Percentiles rank a stretch among this genome's conserved stretches.
These are phyloP conservation scores for Gaultheria prostrata DNA, from an alignment of 148 eudicot species.

Conservation along the genomic window DNA sequence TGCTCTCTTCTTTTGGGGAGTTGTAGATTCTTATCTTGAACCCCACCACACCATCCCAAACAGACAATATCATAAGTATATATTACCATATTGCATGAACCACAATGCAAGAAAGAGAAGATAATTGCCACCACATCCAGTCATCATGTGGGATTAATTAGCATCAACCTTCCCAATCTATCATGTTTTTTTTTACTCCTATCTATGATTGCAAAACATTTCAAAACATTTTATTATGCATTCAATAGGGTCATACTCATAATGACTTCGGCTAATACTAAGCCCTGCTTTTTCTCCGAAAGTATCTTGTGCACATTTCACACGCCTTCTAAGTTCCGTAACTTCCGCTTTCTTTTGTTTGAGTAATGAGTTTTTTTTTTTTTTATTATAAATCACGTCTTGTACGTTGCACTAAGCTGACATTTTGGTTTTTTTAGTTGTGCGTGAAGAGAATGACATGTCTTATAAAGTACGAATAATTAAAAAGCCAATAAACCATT, in stretches of 20 bases:
- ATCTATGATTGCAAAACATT: neutral
- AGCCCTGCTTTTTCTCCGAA: neutral
- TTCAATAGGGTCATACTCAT: conserved; percentile 9
- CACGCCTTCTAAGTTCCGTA: neutral
- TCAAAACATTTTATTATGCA: neutral
- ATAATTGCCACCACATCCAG: neutral
- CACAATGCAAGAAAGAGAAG: neutral
- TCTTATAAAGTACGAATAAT: too few relatives aligned
- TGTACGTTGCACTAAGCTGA: too few relatives aligned
- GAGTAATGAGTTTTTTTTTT: neutral
- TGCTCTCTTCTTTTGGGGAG: conserved; percentile 18
- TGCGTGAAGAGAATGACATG: too few relatives aligned
- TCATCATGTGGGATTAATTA: neutral
- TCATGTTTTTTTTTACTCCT: neutral
- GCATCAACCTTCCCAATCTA: neutral
- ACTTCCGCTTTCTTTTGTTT: neutral
- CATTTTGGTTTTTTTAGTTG: too few relatives aligned
- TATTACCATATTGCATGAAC: neutral
- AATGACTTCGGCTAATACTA: neutral
- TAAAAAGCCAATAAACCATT: too few relatives aligned
- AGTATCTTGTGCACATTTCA: neutral
- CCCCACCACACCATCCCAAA: conserved; percentile 10
- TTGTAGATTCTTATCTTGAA: conserved; percentile 22
- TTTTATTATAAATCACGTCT: too few relatives aligned
- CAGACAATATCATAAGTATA: neutral